Base-by-base conservation (phyloP, 805 yeast genomes). In the Yarrowia keelungensis region DNA sequence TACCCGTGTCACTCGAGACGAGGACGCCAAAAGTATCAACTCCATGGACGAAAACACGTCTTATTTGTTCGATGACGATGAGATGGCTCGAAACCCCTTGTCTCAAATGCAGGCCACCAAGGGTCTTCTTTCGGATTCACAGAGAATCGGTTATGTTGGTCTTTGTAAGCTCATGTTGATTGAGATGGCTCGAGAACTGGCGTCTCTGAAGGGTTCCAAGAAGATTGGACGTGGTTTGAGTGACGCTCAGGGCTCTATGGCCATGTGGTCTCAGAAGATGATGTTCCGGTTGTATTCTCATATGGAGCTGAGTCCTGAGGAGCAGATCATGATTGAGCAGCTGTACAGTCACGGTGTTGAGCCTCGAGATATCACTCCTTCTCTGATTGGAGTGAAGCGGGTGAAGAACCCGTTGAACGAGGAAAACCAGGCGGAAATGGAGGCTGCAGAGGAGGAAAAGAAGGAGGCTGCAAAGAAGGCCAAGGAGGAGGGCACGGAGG, bases 81-180 rank as follows among this genome's bases (percentile, higher is more conserved):
- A 83, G 26, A 72, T 80, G 14, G 81, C 77, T 22, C 74, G 81
- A 26, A 81, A 82, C 71, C 85, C 91, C 0, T 78, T 79, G n/a
- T 86, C 85, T 56, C 96, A 93, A 69, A 80, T 95, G 71, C 86
- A 86, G 67, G 85, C 94, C 0, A 95, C 98, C 5, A 91, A 88
- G 76, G 85, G 87, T 32, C 85, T 95, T 86, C 82, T 95, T 15
- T 83, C 87, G 8, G 98, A 92, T 16, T 82, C 89, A 15, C 97
- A 95, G 76, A 89, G 91, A 74, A 89, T 93, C 71, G 98, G 98
- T 2, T 95, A 95, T 75, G 90, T 90, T 8, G 98, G 97, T 0
- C 82, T 94, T 10, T 87, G 89, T 9, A 89, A 90, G 72, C 83
- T 95, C 43, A 83, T 89, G 7, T 84, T 88, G 66, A 90, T 89